These are phyloP conservation scores for Trypanosoma lewisi DNA, from an alignment of 208 protist species.

Conservation along the genomic window DNA sequence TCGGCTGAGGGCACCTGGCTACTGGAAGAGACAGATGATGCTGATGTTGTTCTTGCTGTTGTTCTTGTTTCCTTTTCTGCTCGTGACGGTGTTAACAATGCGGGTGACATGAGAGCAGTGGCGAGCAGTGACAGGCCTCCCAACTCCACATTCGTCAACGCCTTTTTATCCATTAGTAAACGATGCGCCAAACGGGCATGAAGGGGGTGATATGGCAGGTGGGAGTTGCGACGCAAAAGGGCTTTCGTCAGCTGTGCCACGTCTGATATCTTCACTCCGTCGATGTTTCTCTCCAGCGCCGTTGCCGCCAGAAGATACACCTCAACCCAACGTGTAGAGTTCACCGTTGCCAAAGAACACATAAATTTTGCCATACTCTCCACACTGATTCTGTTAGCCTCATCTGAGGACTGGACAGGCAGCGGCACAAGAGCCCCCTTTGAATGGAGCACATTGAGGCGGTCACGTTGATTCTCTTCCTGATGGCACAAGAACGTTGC, in stretches of 20 bases:
- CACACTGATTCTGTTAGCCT: neutral
- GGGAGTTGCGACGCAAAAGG: conserved; percentile 48
- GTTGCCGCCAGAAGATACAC: conserved; percentile 49
- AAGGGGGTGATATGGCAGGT: conserved; percentile 63
- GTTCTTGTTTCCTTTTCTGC: too few relatives aligned
- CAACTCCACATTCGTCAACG: conserved; percentile 24
- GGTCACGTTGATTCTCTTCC: neutral
- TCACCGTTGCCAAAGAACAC: conserved; percentile 30
- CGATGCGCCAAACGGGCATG: conserved; percentile 49
- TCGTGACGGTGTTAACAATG: neutral
- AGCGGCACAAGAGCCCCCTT: conserved; percentile 12
- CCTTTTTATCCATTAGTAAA: conserved; percentile 39
- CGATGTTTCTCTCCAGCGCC: conserved; percentile 17
- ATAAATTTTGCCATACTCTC: conserved; percentile 14
- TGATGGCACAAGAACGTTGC: conserved; percentile 12
- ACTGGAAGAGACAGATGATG: neutral
- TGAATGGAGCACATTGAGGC: neutral
- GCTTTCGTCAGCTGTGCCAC: conserved; percentile 30
- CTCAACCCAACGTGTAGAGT: conserved; percentile 47
- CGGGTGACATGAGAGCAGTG: conserved; percentile 26
- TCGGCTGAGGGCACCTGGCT: neutral
- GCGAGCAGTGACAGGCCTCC: conserved; percentile 21
- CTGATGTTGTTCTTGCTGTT: too few relatives aligned
- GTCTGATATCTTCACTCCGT: conserved; percentile 10
- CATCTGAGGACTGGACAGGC: too few relatives aligned